Conservation (phyloP, 352 stramenopile genomes). For the Phytophthora pisi region DNA sequence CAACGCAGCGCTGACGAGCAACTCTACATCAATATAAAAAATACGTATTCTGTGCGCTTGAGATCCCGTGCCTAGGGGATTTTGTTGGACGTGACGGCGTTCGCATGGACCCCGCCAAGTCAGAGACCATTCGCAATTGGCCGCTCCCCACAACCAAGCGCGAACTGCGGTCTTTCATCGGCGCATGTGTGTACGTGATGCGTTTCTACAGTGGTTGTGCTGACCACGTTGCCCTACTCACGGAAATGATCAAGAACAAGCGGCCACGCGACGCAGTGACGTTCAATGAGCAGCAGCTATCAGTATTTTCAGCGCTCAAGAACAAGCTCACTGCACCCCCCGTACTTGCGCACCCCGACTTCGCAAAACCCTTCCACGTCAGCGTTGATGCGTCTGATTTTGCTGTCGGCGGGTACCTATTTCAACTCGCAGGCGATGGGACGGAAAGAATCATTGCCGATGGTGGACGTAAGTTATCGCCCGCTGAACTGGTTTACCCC, state of each 20-base stretch:
- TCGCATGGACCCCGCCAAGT: constrained; percentile 3
- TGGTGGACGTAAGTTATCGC: constrained; percentile 13
- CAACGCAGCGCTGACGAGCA: background rate
- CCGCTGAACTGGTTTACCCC: constrained; percentile 13
- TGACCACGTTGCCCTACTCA: constrained; percentile 6
- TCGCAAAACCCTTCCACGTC: constrained; percentile 9
- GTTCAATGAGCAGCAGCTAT: background rate
- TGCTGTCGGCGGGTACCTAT: constrained; percentile 13
- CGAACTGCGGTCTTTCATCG: constrained; percentile 19
- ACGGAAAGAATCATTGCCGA: constrained; percentile 10
- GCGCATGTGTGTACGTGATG: constrained; percentile 6
- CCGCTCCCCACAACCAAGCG: constrained; percentile 16
- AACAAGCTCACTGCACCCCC: background rate
- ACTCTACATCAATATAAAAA: background rate
- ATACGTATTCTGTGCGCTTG: background rate
- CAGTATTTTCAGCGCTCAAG: background rate
- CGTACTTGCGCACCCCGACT: constrained; percentile 2
- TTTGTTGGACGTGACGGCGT: constrained; percentile 6
- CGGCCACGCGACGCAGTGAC: background rate
- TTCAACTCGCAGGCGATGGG: background rate
- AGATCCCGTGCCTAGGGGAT: background rate
- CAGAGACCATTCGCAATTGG: constrained; percentile 7
- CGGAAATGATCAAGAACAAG: background rate
- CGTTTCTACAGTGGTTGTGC: constrained; percentile 12
- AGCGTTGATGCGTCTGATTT: constrained; percentile 16